Conservation (phyloP, 257 asterid genomes). For the Gynochthodes officinalis region DNA sequence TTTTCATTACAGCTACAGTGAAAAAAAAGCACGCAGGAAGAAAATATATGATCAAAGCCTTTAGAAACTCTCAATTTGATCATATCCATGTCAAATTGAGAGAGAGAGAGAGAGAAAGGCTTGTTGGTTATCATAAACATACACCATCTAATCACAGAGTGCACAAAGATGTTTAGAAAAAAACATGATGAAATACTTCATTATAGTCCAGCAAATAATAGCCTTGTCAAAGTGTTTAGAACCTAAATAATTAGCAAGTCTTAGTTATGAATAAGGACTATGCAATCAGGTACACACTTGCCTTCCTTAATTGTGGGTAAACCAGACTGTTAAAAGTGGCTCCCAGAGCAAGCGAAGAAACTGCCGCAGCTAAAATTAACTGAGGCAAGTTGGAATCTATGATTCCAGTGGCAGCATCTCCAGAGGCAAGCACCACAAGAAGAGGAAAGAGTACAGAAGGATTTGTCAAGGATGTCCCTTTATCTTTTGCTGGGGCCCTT, state of each 20-base stretch:
- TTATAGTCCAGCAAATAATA: background rate
- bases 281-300: constrained; percentile 3
- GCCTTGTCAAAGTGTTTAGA: background rate
- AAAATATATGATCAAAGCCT: background rate
- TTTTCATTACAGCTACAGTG: background rate
- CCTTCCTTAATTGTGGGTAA: constrained; percentile 75
- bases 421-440: constrained; percentile 66
- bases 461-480: constrained; percentile 43
- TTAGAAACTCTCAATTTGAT: background rate
- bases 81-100: no score
- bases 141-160: background rate
- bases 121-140: background rate
- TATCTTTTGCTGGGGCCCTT: constrained; percentile 75
- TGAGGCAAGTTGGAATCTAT: constrained; percentile 86
- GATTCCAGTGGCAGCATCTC: constrained; percentile 90
- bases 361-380: constrained; percentile 62
- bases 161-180: background rate
- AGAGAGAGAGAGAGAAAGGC: no score
- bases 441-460: constrained; percentile 70
- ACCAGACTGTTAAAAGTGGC: constrained; percentile 60
- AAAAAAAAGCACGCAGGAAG: background rate
- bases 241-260: background rate
- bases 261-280: constrained; percentile 11
- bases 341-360: constrained; percentile 71
- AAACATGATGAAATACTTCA: no score